Evolutionary conservation across 805 yeast species (phyloP), one percentile per base, ranked within the genome.

Genomic region (Saccharomyces cerevisiae): DNA sequence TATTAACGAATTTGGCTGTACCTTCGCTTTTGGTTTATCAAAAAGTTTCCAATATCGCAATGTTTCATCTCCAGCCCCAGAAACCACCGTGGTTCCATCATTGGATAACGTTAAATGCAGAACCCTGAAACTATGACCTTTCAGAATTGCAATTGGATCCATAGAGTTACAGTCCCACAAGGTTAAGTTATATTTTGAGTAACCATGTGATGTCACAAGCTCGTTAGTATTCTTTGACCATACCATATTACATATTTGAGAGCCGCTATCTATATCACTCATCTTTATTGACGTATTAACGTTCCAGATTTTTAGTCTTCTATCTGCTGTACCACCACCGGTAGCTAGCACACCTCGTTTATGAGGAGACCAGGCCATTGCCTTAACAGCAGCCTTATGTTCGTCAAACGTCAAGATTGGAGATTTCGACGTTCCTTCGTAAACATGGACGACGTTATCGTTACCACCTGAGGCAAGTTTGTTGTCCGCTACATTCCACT

Each of bases 1-100:
- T 48, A 87, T 70, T 11, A 83, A 85, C 21, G 87, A 80, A 24
- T 85, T 78, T 26, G 83, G 82, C 11, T 79, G 79, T 43, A 73
- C 75, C 54, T 81, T 84, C 50, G 73, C 73, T 61, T 80, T 83
- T 55, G 78, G 82, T 67, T 85, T 88, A 56, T 89, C 96, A 73
- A 91, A 94, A 1, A 91, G 87, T 61, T 89, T 90, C 99, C 99
- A 94, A 67, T 94, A 89, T 59, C 99, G 71, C 54, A 94, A 73
- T 0, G 99, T 94, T 70, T 94, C 99, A 71, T 94, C 99, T 4
- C 98, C 99, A 1, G 99, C 97, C 1, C 99, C 99, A 0, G 99
- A 91, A 2, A 92, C 99, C 13, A 94, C 86, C 0, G 97, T 90
- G 58, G 89, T 90, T 0, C 99, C 99, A 71, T 94, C 98, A 0